Percentiles rank a stretch among this genome's conserved stretches.
phyloP scores from a whole-genome alignment of 768 basidiomycete species.

The Panaeolus papilionaceus region DNA sequence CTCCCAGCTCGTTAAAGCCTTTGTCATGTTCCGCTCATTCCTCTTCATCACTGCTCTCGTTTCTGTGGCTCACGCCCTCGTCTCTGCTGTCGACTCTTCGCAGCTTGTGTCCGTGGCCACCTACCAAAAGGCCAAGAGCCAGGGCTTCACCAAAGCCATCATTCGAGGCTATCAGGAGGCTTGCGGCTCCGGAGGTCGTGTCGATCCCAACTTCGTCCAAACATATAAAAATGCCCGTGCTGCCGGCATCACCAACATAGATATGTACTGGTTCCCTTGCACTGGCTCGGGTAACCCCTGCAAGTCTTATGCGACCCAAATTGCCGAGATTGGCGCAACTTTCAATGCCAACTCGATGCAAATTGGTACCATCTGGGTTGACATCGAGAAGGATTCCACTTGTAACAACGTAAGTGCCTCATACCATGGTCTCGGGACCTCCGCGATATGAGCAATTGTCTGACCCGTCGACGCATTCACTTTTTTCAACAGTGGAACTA shows the following conservation, averaged over 20 bases:
- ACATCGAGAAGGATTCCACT: background rate
- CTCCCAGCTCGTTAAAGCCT: background rate
- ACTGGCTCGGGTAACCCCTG: constrained; percentile 2
- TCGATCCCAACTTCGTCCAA: constrained; percentile 10
- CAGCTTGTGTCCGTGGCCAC: background rate
- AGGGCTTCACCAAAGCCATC: constrained; percentile 6
- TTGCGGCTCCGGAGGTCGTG: constrained; percentile 9
- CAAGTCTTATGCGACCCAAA: constrained; percentile 1
- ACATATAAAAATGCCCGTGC: constrained; percentile 2
- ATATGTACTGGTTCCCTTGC: constrained; percentile 12
- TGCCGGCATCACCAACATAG: constrained; percentile 5
- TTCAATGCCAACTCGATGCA: background rate
- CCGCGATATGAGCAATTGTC: background rate
- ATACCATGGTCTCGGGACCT: background rate
- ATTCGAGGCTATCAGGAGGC: constrained; percentile 8
- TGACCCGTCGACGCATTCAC: background rate
- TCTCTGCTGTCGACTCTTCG: constrained; percentile 1
- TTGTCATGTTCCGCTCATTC: background rate
- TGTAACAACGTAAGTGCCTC: background rate
- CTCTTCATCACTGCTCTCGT: background rate
- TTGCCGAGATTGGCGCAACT: background rate
- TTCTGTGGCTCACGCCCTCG: background rate
- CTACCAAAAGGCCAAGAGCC: background rate
- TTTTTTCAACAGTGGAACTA: background rate
- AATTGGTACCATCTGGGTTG: constrained; percentile 5